These are phyloP conservation scores for Suhomyces kunorum DNA, from an alignment of 1,139 yeast species.

Conservation along the genomic window DNA sequence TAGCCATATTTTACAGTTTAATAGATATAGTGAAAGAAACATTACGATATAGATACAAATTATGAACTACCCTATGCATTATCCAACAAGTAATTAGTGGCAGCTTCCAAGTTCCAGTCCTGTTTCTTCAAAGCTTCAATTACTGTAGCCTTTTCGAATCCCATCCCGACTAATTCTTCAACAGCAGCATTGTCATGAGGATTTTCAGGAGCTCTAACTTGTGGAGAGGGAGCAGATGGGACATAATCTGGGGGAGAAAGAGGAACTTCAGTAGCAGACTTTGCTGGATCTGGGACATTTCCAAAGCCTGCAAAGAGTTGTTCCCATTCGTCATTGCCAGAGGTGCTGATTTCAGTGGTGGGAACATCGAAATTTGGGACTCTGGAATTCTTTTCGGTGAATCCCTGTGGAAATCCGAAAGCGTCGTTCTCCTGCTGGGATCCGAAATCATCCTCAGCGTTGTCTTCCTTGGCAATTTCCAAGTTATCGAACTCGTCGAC, in stretches of 20 bases:
- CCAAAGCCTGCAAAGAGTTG: constrained; percentile 91
- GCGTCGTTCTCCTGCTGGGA: constrained; percentile 15
- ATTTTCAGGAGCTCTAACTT: constrained; percentile 7
- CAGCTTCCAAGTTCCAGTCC: constrained; percentile 77
- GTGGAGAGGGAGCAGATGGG: constrained; percentile 21
- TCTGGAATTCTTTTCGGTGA: constrained; percentile 32
- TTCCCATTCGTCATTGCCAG: constrained; percentile 85
- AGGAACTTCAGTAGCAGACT: constrained; percentile 1
- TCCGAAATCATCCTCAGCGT: constrained; percentile 26
- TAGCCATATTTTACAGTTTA: background rate
- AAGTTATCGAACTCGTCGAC: constrained; percentile 54
- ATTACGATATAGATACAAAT: constrained; percentile 1
- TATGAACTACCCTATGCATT: constrained; percentile 40
- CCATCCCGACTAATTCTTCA: constrained; percentile 86
- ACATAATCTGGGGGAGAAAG: constrained; percentile 15
- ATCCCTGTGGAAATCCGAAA: constrained; percentile 39
- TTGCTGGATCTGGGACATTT: constrained; percentile 36
- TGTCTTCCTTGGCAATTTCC: constrained; percentile 48
- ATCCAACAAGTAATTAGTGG: constrained; percentile 81
- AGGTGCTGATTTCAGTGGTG: constrained; percentile 10
- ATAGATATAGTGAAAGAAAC: no score
- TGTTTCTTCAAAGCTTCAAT: constrained; percentile 65
- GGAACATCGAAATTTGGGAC: constrained; percentile 32
- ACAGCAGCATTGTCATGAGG: constrained; percentile 41
- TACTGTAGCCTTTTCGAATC: constrained; percentile 70